Conservation (phyloP, 108 stramenopile species). For the Nitzschia sp. region DNA sequence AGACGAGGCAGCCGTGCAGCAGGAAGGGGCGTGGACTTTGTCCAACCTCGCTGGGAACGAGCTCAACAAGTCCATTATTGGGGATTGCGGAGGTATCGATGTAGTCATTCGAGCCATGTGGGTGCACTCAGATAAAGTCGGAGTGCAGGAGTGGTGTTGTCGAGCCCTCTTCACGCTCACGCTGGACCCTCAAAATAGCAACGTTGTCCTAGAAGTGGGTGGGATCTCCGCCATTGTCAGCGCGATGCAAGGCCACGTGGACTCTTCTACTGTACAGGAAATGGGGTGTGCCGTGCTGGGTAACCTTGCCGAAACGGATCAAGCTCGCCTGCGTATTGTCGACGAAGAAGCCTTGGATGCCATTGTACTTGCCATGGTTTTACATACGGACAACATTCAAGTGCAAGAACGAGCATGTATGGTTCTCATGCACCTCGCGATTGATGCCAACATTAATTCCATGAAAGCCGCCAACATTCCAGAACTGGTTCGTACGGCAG, state of each 20-base stretch:
- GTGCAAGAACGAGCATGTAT: slow-evolving; percentile 65
- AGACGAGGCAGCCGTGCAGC: slow-evolving; percentile 56
- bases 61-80: slow-evolving; percentile 61
- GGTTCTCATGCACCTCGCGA: slow-evolving; percentile 51
- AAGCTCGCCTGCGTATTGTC: slow-evolving; percentile 62
- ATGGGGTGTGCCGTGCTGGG: slow-evolving; percentile 69
- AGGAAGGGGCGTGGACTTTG: slow-evolving; percentile 64
- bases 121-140: slow-evolving; percentile 59
- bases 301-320: slow-evolving; percentile 55
- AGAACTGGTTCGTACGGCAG: slow-evolving; percentile 51
- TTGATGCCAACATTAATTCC: slow-evolving; percentile 49
- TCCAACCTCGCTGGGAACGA: slow-evolving; percentile 55
- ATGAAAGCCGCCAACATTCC: slow-evolving; percentile 62
- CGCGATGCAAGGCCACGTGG: slow-evolving; percentile 69
- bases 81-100: slow-evolving; percentile 69
- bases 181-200: slow-evolving; percentile 26
- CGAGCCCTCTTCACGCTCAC: slow-evolving; percentile 62
- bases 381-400: slow-evolving; percentile 51
- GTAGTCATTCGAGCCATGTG: slow-evolving; percentile 69
- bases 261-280: slow-evolving; percentile 64
- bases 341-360: slow-evolving; percentile 69
- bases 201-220: slow-evolving; percentile 34
- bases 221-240: slow-evolving; percentile 62
- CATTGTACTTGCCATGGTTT: slow-evolving; percentile 76
- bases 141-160: slow-evolving; percentile 60